Conservation (phyloP, 2,329 filamentous ascomycete genomes). For the Ophiocordyceps camponoti-saundersi region DNA sequence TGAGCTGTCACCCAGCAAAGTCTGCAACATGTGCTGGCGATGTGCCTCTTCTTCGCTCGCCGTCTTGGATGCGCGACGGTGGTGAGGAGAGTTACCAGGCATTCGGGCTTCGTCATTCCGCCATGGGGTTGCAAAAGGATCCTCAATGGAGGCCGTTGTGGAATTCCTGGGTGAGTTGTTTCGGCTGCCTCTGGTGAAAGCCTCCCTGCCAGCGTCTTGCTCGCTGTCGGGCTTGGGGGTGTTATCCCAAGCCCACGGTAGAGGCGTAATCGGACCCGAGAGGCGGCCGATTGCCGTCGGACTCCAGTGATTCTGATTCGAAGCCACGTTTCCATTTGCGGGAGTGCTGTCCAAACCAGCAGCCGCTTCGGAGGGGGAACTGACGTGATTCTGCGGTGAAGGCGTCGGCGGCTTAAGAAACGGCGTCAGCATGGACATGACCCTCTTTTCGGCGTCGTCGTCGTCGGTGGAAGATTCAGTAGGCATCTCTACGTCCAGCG, state of each 20-base stretch:
- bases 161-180: constrained; percentile 7
- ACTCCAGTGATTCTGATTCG: constrained; percentile 15
- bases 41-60: constrained; percentile 11
- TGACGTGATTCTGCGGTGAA: constrained; percentile 14
- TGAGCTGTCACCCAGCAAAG: constrained; percentile 11
- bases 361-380: constrained; percentile 23
- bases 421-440: constrained; percentile 30
- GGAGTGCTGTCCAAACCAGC: constrained; percentile 38
- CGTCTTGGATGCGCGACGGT: not conserved
- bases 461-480: constrained; percentile 3
- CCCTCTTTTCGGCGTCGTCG: constrained; percentile 19
- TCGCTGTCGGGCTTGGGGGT: constrained; percentile 15
- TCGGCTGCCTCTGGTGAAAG: constrained; percentile 12
- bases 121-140: constrained; percentile 14
- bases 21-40: constrained; percentile 15
- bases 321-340: constrained; percentile 31
- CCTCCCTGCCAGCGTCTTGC: constrained; percentile 8
- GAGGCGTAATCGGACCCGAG: constrained; percentile 16
- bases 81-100: constrained; percentile 1
- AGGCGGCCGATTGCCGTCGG: constrained; percentile 10
- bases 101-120: constrained; percentile 2
- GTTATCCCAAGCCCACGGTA: constrained; percentile 35
- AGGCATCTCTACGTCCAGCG: not conserved
- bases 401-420: constrained; percentile 29
- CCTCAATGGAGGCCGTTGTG: constrained; percentile 9